Conservation (phyloP, 495 filamentous ascomycete genomes). For the Friedmanniomyces simplex region DNA sequence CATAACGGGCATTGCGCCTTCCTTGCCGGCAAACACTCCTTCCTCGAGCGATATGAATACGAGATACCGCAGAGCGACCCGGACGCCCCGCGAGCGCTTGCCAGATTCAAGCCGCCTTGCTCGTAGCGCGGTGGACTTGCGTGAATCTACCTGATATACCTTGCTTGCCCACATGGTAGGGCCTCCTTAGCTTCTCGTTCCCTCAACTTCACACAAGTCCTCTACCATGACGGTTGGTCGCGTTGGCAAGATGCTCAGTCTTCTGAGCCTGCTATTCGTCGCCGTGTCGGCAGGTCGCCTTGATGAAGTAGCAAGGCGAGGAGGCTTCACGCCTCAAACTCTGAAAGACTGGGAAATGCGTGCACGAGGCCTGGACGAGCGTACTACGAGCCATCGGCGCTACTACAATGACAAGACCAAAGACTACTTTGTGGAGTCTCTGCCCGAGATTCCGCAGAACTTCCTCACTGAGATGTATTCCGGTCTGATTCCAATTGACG, state of each 20-base stretch:
- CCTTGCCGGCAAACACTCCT: no score
- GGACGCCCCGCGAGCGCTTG: no score
- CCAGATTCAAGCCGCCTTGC: background rate
- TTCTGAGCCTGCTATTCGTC: background rate
- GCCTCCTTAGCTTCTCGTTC: background rate
- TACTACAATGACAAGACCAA: background rate
- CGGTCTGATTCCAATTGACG: slow-evolving; percentile 23
- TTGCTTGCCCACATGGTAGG: background rate
- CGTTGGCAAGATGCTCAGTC: background rate
- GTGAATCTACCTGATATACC: background rate
- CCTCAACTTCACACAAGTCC: background rate
- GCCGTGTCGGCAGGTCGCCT: background rate
- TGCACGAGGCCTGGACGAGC: background rate
- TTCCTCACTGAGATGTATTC: slow-evolving; percentile 21
- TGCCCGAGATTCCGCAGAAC: slow-evolving; percentile 19
- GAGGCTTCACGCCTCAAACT: background rate
- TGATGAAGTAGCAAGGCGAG: background rate
- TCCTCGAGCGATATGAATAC: no score
- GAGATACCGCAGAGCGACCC: no score
- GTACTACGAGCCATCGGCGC: background rate
- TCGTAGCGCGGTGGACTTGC: background rate
- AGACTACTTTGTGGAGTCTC: background rate
- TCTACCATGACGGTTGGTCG: background rate
- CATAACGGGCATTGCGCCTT: no score
- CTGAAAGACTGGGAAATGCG: background rate